Percentiles rank a stretch among this genome's conserved stretches.
These are phyloP conservation scores for Tolypocladium ophioglossoides DNA, from an alignment of 2,329 filamentous ascomycete species.

Conservation along the genomic window DNA sequence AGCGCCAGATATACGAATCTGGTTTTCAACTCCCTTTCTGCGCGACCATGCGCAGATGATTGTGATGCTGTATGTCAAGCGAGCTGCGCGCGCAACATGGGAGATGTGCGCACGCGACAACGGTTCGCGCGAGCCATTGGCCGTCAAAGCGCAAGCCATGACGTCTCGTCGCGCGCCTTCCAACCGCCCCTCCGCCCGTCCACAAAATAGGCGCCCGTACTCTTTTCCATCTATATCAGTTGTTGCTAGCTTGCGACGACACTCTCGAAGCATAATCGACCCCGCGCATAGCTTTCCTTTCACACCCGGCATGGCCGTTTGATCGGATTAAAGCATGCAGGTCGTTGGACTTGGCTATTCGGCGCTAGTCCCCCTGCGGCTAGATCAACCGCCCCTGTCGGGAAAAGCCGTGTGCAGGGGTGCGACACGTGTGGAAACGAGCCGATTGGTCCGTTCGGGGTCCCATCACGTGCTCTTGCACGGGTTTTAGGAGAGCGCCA, in stretches of 20 bases:
- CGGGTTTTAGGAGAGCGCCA: background rate
- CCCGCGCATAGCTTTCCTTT: background rate
- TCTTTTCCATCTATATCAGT: background rate
- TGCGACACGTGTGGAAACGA: background rate
- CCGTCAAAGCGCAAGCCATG: background rate
- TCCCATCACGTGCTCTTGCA: conserved; percentile 2
- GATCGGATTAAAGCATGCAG: background rate
- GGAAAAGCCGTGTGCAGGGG: conserved; percentile 6
- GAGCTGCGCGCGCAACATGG: too few relatives aligned
- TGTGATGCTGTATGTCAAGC: background rate
- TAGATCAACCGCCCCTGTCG: background rate
- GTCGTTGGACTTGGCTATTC: conserved; percentile 1
- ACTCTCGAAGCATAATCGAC: background rate
- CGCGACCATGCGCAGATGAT: background rate
- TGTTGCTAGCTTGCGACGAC: background rate
- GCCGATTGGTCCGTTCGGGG: conserved; percentile 3
- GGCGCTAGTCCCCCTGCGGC: background rate
- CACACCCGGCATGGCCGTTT: background rate
- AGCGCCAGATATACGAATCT: conserved; percentile 3
- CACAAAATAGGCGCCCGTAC: background rate
- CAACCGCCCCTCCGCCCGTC: background rate
- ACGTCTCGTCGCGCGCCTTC: background rate
- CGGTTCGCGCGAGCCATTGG: background rate
- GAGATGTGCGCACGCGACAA: background rate
- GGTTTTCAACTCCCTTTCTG: background rate